Evolutionary conservation across 1,139 yeast species (phyloP), one percentile per base, ranked within the genome.

Genomic region (Debaryomycetaceae sp.): DNA sequence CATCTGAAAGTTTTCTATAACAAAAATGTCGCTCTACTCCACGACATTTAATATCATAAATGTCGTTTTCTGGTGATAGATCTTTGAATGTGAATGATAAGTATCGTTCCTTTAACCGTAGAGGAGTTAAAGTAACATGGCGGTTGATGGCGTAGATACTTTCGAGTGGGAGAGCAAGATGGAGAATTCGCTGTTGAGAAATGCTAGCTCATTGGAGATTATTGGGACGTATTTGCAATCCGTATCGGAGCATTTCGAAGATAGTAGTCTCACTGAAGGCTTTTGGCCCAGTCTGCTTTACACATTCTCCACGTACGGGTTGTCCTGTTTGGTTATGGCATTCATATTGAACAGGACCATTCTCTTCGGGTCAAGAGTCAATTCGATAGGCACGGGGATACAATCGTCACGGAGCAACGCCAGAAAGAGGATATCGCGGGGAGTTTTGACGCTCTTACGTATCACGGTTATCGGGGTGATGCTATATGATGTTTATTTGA

Each of bases 351-450:
- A 85, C 59, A 64, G 91, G 44, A 83, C 87, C 0, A 67, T 80
- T 45, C 83, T 81, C 6, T 79, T 84, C 65, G 90, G 90, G 0
- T 75, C 85, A 6, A 75, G 85, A 0, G 69, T 85, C 51, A 33
- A n/a, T 22, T 20, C 8, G 20, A 14, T 34, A 17, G 11, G 41
- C 6, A 27, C 11, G 31, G 31, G 31, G 11, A 11, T 7, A 27
- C 31, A 11, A 8, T 7, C 8, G 2, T 11, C 31, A 8, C 31
- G 31, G 4, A 27, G 31, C 31, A 27, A 11, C 4, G 8, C 11
- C 4, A 27, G 31, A 7, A 24, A 39, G 23, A 24, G 34, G 37
- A 7, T 14, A 8, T 7, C 20, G 11, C 9, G 23, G 22, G 14
- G 31, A 24, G 36, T 55, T 58, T 45, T 62, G 48, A 22, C 69